Evolutionary conservation across 1,284 basidiomycete species (phyloP).

Genomic region (Clitocybe nebularis): DNA sequence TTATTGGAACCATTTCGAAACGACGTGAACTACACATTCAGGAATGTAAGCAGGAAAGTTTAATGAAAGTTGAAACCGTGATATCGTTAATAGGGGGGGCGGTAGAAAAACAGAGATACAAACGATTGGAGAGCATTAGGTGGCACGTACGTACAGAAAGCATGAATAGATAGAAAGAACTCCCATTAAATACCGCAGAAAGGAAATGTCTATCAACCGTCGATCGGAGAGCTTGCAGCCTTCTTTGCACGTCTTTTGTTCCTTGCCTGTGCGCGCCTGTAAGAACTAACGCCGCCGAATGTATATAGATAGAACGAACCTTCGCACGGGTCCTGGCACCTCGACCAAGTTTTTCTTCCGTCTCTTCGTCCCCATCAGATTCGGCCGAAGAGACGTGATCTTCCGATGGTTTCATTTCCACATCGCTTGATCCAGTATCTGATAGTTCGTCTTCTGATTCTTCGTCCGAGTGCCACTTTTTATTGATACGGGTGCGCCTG

Average conservation of each 20-base stretch:
- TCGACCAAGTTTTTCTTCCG: constrained; percentile 29
- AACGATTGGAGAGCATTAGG: not conserved
- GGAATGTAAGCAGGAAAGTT: no score
- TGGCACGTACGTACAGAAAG: constrained; percentile 10
- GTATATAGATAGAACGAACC: constrained; percentile 18
- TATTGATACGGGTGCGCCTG: constrained; percentile 30
- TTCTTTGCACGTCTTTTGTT: constrained; percentile 8
- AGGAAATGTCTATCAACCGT: constrained; percentile 1
- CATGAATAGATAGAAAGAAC: constrained; percentile 3
- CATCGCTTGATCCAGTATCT: constrained; percentile 23
- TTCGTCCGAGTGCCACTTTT: constrained; percentile 28
- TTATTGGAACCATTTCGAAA: no score
- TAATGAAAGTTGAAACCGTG: no score
- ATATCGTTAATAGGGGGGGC: no score
- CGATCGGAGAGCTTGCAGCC: constrained; percentile 3
- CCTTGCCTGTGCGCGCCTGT: constrained; percentile 11
- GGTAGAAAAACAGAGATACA: constrained; percentile 5
- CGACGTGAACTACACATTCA: no score
- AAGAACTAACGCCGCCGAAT: not conserved
- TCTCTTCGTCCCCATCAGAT: constrained; percentile 20
- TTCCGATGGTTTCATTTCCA: constrained; percentile 21
- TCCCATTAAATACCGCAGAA: constrained; percentile 1
- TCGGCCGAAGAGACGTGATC: constrained; percentile 9
- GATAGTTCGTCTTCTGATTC: constrained; percentile 27
- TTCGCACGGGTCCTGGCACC: constrained; percentile 35